Percentiles rank a stretch among this genome's conserved stretches.
These are phyloP conservation scores for Chondrostereum purpureum DNA, from an alignment of 1,284 basidiomycete genomes.

Conservation along the genomic window DNA sequence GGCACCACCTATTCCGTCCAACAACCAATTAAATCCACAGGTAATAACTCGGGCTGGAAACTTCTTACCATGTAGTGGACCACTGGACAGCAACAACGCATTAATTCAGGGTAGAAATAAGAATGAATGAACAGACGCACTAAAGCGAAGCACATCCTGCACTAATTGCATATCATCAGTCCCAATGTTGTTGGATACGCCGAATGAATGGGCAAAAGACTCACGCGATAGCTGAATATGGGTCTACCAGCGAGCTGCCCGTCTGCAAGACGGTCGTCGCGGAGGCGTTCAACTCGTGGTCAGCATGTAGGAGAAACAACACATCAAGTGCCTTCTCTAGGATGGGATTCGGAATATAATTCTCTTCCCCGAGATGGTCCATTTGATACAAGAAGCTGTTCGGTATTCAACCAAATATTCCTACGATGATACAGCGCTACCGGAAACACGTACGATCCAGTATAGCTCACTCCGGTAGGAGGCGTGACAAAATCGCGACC, in stretches of 20 bases:
- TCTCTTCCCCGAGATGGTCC: constrained; percentile 68
- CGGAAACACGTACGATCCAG: constrained; percentile 60
- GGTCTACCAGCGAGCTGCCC: constrained; percentile 82
- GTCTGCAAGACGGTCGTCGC: constrained; percentile 81
- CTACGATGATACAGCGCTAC: neutral
- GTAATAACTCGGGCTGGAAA: constrained; percentile 11
- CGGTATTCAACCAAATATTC: neutral
- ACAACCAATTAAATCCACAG: constrained; percentile 2
- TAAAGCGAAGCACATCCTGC: constrained; percentile 81
- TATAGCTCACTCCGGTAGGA: constrained; percentile 74
- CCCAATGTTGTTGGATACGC: neutral
- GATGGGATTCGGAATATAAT: constrained; percentile 75
- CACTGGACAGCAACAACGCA: constrained; percentile 38
- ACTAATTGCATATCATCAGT: constrained; percentile 25
- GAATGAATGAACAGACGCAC: constrained; percentile 32
- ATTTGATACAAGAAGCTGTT: constrained; percentile 80
- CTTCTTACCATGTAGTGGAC: constrained; percentile 74
- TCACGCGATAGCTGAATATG: constrained; percentile 78
- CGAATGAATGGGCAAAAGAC: constrained; percentile 10
- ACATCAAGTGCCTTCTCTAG: constrained; percentile 81
- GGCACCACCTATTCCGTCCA: constrained; percentile 52
- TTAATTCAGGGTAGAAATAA: constrained; percentile 3
- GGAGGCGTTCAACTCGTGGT: constrained; percentile 83
- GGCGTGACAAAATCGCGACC: constrained; percentile 84
- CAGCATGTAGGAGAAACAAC: constrained; percentile 82